Evolutionary conservation across 805 yeast species (phyloP), one percentile per base, ranked within the genome.

Genomic region (Vanderwaltozyma verrucispora): DNA sequence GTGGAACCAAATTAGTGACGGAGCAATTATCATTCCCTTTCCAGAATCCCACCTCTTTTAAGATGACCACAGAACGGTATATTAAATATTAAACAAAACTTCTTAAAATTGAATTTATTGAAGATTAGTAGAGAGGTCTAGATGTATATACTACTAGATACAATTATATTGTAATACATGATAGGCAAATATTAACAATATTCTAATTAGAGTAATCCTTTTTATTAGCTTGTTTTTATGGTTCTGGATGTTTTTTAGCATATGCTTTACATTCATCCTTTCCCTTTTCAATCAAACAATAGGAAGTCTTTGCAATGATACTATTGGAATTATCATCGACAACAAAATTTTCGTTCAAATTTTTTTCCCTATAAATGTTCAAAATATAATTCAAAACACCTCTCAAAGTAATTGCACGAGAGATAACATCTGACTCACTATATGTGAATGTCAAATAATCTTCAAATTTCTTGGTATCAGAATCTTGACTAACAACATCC

Each of bases 381-480:
- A 53, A 33, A 6, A 62, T 45, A 45, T 60, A 63, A 38, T 59
- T 51, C 15, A 62, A 32, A 4, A 65, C 51, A 37, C 65, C 65
- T 30, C 46, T 52, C 24, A 65, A 36, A 30, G 57, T 53, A 13
- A 62, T 40, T 7, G 60, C 33, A 41, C 58, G 54, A 16, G 59
- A 56, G 29, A 54, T 54, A 1, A 51, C 29, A 38, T 63, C 67
- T 2, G 66, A 54, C 38, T 64, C 67, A 32, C 64, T 60, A n/a
- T 62, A 29, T 1, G 65, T 54, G 13, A 67, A 43, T 5, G 60
- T 64, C 60, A 67, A 42, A 39, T 60, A 53, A 48, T 67, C 72
- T 20, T 59, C 54, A 40, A 18, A 40, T 29, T 26, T 17, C 21
- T 36, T 34, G 7, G 46, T 44, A 28, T 32, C 29, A 6, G 41